Base-by-base conservation (phyloP, 805 yeast species). In the Metschnikowia lachancei region DNA sequence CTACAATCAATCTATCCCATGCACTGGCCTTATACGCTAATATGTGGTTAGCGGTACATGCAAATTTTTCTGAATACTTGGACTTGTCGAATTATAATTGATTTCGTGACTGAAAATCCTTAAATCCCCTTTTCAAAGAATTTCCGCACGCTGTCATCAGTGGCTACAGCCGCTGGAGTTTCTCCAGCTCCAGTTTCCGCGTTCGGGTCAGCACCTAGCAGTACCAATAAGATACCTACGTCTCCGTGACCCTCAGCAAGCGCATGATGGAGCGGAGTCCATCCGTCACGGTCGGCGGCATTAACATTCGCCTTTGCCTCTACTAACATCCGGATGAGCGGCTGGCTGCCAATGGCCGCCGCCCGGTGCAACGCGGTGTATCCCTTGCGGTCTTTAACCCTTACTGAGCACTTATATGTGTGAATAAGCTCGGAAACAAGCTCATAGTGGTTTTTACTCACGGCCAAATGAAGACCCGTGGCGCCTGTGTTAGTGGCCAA, bases 241-340 rank as follows among this genome's bases (percentile, higher is more conserved):
- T 87, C 96, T 1, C 85, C 90, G 56, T 83, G 83, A 0, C 96
- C 97, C 64, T 91, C 98, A 0, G 96, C 89, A 46, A 85, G 66
- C 0, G 97, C 96, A 64, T 88, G 95, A 62, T 88, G 96, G 49
- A 92, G 62, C 1, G 96, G 82, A 0, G 95, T 85, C 90, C 94
- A 88, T 0, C 95, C 94, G 43, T 75, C 75, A 11, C 54, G 53
- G 59, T 91, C 97, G 32, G 77, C 76, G 3, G 83, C 74, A 56
- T 89, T 86, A 18, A 90, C 62, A 8, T 87, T 85, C 0, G 84
- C 79, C 39, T 76, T 77, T 4, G 74, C 65, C 36, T 70, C 67
- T 4, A 79, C 73, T 31, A 91, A 66, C 24, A 79, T 58, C 36
- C 76, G 70, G 13, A 84, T 78, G 24, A 89, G 62, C 5, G 77